Evolutionary conservation across 768 basidiomycete genomes (phyloP).

Genomic region (Leccinellum luteum): DNA sequence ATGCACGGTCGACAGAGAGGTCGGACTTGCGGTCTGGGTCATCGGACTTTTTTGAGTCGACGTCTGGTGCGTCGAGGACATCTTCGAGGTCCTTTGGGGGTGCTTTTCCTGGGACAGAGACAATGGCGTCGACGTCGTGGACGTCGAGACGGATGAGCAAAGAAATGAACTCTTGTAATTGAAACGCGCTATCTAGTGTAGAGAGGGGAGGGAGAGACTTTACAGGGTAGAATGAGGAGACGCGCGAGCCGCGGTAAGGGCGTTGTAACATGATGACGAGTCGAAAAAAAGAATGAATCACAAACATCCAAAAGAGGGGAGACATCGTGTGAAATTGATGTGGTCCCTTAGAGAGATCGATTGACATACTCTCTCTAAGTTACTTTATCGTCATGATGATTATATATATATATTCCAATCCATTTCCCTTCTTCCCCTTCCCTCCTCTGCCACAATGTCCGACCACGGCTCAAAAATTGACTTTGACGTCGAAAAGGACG

Average conservation of each 20-base stretch:
- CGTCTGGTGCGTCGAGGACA: conserved; percentile 25
- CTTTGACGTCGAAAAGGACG: conserved; percentile 31
- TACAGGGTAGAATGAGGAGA: conserved; percentile 77
- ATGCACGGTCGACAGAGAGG: conserved; percentile 70
- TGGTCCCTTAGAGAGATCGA: not conserved
- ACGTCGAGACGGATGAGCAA: conserved; percentile 82
- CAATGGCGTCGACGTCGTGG: conserved; percentile 82
- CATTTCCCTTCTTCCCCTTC: not conserved
- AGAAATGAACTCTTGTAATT: conserved; percentile 92
- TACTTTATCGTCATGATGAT: not conserved
- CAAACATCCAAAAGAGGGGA: too few relatives aligned
- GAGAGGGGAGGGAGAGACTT: conserved; percentile 68
- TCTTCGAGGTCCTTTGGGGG: conserved; percentile 26
- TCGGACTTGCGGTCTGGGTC: conserved; percentile 39
- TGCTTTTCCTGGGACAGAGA: conserved; percentile 65
- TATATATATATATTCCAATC: conserved; percentile 10
- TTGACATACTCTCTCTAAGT: not conserved
- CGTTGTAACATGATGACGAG: conserved; percentile 37
- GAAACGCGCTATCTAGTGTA: conserved; percentile 86
- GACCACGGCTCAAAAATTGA: conserved; percentile 21
- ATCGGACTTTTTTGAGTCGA: conserved; percentile 31
- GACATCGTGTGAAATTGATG: too few relatives aligned
- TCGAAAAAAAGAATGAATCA: too few relatives aligned
- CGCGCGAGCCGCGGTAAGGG: conserved; percentile 72
- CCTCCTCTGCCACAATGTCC: conserved; percentile 20